Conservation (phyloP, 495 filamentous ascomycete species). For the Hypoxylon lenormandii region DNA sequence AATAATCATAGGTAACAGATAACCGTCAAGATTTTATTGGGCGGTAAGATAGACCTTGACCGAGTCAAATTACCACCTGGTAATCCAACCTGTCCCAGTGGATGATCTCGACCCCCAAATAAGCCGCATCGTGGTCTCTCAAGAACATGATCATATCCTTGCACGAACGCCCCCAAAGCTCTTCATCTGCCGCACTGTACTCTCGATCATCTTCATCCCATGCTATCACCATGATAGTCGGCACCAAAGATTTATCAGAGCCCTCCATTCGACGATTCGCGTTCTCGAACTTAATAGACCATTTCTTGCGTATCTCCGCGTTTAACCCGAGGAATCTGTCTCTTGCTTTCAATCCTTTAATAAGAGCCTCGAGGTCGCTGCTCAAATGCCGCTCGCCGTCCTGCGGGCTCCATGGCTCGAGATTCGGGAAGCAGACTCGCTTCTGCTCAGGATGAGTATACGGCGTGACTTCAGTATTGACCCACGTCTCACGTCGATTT, state of each 20-base stretch:
- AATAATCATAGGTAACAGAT: not conserved
- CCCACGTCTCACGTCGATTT: constrained; percentile 22
- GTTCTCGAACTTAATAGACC: constrained; percentile 30
- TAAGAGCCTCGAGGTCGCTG: constrained; percentile 13
- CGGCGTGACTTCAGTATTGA: constrained; percentile 6
- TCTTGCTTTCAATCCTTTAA: constrained; percentile 20
- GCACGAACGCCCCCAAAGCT: constrained; percentile 21
- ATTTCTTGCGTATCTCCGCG: constrained; percentile 12
- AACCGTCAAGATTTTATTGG: no score
- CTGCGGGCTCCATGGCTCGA: constrained; percentile 20
- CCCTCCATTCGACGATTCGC: constrained; percentile 17
- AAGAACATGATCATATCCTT: constrained; percentile 22
- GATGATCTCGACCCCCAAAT: constrained; percentile 34
- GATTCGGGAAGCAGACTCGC: constrained; percentile 27
- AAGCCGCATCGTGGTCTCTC: constrained; percentile 16
- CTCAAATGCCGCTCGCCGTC: constrained; percentile 26
- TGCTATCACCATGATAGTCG: constrained; percentile 32
- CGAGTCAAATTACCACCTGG: constrained; percentile 30
- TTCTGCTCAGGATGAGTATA: constrained; percentile 22
- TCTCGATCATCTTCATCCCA: constrained; percentile 28
- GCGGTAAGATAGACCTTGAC: no score
- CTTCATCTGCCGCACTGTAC: constrained; percentile 26
- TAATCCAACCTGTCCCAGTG: constrained; percentile 35
- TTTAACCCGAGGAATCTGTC: constrained; percentile 7
- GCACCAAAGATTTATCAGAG: constrained; percentile 12